phyloP scores from a whole-genome alignment of 2,329 filamentous ascomycete species.

The Ceratocystis lukuohia region DNA sequence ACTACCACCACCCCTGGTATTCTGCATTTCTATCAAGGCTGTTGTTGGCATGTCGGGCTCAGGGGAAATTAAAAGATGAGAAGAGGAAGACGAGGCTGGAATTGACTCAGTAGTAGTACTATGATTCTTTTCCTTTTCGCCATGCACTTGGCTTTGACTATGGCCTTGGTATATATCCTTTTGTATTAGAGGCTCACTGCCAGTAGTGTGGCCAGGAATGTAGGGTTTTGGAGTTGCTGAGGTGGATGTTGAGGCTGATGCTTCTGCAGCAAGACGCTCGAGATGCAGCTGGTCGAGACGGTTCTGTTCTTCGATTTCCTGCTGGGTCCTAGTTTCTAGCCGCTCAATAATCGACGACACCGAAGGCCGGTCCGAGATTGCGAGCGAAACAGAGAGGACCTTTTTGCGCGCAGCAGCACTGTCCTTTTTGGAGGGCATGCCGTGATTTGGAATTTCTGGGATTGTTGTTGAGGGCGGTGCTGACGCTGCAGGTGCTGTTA shows the following conservation, averaged over 20 bases:
- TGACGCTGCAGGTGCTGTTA: not conserved
- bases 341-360: constrained; percentile 15
- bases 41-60: constrained; percentile 8
- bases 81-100: constrained; percentile 5
- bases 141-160: not conserved
- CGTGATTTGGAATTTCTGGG: not conserved
- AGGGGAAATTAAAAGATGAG: constrained; percentile 3
- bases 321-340: constrained; percentile 14
- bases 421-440: not conserved
- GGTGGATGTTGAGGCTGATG: not conserved
- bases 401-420: constrained; percentile 14
- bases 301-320: constrained; percentile 18
- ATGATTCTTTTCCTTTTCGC: not conserved
- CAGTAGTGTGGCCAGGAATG: not conserved
- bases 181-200: not conserved
- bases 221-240: constrained; percentile 1
- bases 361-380: constrained; percentile 12
- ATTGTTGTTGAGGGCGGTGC: not conserved
- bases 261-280: constrained; percentile 6
- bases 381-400: constrained; percentile 14
- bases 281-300: constrained; percentile 12
- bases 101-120: not conserved
- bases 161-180: not conserved
- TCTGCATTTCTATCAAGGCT: not conserved
- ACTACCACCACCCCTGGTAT: constrained; percentile 5